Base-by-base conservation (phyloP, 768 basidiomycete species). In the Amanita jacksonii region DNA sequence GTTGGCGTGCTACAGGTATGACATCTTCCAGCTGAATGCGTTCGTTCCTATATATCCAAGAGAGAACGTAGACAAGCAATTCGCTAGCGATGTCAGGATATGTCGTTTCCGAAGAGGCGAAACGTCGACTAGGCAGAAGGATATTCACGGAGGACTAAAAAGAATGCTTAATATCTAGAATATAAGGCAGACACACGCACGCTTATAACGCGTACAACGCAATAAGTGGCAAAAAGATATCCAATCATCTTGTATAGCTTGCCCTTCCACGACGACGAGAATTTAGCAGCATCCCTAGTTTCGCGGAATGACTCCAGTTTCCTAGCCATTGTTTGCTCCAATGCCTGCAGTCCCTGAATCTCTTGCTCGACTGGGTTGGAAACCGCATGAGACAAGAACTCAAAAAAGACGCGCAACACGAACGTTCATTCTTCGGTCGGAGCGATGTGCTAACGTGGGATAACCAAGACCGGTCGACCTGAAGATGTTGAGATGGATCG, bases 291-390 rank as follows among this genome's bases (percentile, higher is more conserved):
- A 28, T 74, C 68, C 15, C 71, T 73, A 6, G 70, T 65, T 33
- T 64, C 63, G 31, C 70, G 71, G 33, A 84, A 60, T 2, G 59
- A 57, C 28, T 74, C 69, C 3, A 85, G 51, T 48, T 76, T 79
- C 20, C 66, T 67, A 30, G 62, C 59, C 78, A 86, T 85, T 51
- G 86, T 74, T 34, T 75, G 69, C 53, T 84, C 78, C 1, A 88
- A 67, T 0, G 80, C 74, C 52, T 81, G 67, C 4, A 88, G 64
- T 0, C 84, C 85, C 25, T 65, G 62, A 7, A 83, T 53, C 56
- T 86, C 84, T 54, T 79, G 76, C 23, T 61, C 48, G 23, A 67
- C 72, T 73, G 36, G n/a, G n/a, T n/a, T n/a, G 23, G 23, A 42
- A n/a, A 23, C 28, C n/a, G n/a, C 38, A 35, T 18, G 33, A 20